phyloP scores from a whole-genome alignment of 176 grass and related monocot genomes.

The Oryza glumipatula region DNA sequence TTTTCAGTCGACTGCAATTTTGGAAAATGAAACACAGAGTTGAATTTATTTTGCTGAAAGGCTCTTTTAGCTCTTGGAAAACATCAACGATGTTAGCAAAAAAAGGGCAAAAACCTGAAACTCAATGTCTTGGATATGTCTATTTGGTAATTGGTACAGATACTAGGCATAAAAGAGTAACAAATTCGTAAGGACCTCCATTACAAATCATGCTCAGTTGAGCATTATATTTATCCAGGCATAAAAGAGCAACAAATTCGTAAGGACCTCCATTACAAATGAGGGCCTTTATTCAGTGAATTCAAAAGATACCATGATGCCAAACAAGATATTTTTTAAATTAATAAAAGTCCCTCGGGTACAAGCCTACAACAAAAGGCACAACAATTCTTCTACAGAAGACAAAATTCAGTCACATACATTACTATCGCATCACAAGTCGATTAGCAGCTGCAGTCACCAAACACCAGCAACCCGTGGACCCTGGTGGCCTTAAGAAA shows the following conservation, averaged over 20 bases:
- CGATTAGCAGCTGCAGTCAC: not conserved
- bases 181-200: not conserved
- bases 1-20: not conserved
- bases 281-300: not conserved
- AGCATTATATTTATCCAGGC: not conserved
- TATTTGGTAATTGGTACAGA: not conserved
- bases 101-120: not conserved
- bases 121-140: not conserved
- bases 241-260: not conserved
- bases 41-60: not conserved
- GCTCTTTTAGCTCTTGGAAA: not conserved
- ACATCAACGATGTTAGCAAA: not conserved
- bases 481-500: not conserved
- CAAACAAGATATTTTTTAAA: not conserved
- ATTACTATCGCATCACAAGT: not conserved
- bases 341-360: not conserved
- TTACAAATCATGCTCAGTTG: not conserved
- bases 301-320: not conserved
- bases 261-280: not conserved
- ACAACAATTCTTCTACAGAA: not conserved
- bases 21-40: not conserved
- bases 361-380: not conserved
- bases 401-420: conserved; percentile 10
- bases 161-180: not conserved
- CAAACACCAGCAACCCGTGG: not conserved